Base-by-base conservation (phyloP, 805 yeast species). In the Lipomyces chichibuensis region DNA sequence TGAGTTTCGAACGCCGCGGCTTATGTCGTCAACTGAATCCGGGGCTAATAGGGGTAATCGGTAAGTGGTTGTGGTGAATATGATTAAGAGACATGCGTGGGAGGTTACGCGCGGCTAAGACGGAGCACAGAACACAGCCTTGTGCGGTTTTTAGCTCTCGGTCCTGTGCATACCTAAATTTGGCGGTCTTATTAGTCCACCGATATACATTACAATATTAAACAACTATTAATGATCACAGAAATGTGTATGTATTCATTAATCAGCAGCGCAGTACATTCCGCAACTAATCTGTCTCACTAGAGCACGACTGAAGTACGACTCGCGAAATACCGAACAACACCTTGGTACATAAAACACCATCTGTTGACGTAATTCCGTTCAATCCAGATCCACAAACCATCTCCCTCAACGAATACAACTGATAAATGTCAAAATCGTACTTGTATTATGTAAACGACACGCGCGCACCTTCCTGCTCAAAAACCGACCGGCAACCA, bases 1-100 rank as follows among this genome's bases (percentile, higher is more conserved):
- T 57, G 62, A 35, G 49, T 43, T 17, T 53, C 23, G 56, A n/a
- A 59, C 49, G 54, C 62, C 62, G 56, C 55, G 62, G 29, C 56
- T 43, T 14, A 59, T 17, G 33, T 43, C 37, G 62, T 49, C 56
- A 11, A 59, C 35, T 20, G 55, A 58, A n/a, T 37, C 43, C 43
- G 17, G 17, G 43, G 32, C 32, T 37, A 14, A 37, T 17, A 37
- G 43, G 13, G 6, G 17, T 13, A 14, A 37, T 37, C 43, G 14
- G 1, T 17, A 5, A 14, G 43, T 37, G 43, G 43, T 37, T 14
- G 32, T 29, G 32, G 32, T 29, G 43, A 17, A 37, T 37, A 11
- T 9, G 39, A 37, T 37, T 5, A 37, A 4, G 20, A 17, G 9
- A 23, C 2, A 17, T n/a, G 20, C 23, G 49, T n/a, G 49, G 23